These are phyloP conservation scores for Purpureocillium lavendulum DNA, from an alignment of 2,329 filamentous ascomycete genomes.

Conservation along the genomic window DNA sequence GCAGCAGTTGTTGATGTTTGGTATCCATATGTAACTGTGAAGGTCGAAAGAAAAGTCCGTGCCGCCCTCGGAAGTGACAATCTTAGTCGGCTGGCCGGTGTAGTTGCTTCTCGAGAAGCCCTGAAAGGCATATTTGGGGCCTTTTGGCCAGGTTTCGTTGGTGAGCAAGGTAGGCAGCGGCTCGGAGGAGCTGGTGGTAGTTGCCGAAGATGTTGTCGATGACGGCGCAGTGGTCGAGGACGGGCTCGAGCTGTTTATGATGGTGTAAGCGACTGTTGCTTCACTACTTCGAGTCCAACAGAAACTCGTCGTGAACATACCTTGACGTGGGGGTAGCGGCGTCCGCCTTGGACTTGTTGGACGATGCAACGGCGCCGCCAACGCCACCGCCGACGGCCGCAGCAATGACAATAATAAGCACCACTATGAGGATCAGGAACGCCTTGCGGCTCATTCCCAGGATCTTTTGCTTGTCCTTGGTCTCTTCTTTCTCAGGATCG, in stretches of 20 bases:
- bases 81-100: not conserved
- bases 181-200: no score
- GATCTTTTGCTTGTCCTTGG: not conserved
- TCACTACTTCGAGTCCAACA: no score
- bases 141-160: conserved; percentile 1
- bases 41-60: conserved; percentile 1
- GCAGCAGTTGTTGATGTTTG: conserved; percentile 1
- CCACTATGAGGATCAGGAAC: not conserved
- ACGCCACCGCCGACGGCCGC: not conserved
- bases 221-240: no score
- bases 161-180: not conserved
- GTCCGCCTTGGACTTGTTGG: no score
- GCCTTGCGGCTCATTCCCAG: conserved; percentile 1
- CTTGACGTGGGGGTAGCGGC: no score
- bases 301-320: no score
- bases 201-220: no score
- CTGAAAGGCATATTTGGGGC: not conserved
- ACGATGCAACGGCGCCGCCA: no score
- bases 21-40: conserved; percentile 3
- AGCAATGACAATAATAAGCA: not conserved
- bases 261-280: no score
- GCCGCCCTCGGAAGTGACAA: conserved; percentile 1
- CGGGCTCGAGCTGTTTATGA: no score
- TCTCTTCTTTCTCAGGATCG: no score
- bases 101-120: conserved; percentile 1